Evolutionary conservation across 805 yeast species (phyloP).

Genomic region (Metschnikowia colocasiae): DNA sequence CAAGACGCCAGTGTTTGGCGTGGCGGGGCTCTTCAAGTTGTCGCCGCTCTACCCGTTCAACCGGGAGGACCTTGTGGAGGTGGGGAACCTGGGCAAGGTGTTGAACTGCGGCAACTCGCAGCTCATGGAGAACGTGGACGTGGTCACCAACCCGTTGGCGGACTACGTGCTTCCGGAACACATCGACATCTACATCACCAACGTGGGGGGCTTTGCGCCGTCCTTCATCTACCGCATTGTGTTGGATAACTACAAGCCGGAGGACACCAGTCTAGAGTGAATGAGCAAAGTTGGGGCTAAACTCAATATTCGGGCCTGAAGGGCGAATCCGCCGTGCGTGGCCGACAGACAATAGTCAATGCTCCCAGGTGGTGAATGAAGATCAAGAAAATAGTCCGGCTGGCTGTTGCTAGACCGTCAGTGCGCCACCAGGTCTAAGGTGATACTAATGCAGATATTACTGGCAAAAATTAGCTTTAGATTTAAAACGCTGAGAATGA

Average conservation of each 20-base stretch:
- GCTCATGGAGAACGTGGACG: conserved; percentile 69
- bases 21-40: conserved; percentile 89
- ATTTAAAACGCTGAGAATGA: no score
- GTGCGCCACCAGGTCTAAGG: no score
- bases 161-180: conserved; percentile 93
- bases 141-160: conserved; percentile 75
- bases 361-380: no score
- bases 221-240: conserved; percentile 93
- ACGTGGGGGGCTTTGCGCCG: conserved; percentile 95
- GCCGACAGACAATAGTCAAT: no score
- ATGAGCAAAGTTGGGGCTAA: no score
- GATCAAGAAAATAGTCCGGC: no score
- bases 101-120: conserved; percentile 68
- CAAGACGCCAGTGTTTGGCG: conserved; percentile 93
- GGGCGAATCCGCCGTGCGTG: no score
- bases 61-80: conserved; percentile 77
- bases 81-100: conserved; percentile 90
- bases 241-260: conserved; percentile 85
- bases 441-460: no score
- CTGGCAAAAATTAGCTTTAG: no score
- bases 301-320: no score
- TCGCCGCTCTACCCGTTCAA: conserved; percentile 92
- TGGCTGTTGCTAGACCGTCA: no score
- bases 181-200: conserved; percentile 90
- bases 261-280: conserved; percentile 54